Evolutionary conservation across 1,284 basidiomycete species (phyloP), one percentile per base, ranked within the genome.

Genomic region (Calocybe gambosa): DNA sequence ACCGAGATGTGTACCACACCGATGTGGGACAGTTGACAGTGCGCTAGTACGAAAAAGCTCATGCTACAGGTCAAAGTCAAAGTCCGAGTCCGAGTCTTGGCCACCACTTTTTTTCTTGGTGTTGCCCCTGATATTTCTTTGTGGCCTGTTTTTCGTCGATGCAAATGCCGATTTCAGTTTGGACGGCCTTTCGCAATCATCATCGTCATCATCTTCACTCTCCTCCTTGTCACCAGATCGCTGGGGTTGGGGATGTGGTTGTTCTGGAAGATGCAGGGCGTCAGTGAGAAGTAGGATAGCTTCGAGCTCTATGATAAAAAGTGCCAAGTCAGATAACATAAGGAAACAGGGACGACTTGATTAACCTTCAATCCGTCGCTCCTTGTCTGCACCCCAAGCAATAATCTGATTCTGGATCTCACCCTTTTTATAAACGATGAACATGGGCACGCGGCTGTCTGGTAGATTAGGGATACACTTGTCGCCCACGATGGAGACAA

Each of bases 401-500:
- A 92, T 74, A 16, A 96, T 74, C 63, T 98, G 93, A 46, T 91
- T 85, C 43, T 77, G 73, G 46, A 98, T 85, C 39, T 95, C 87
- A 13, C 96, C 96, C 54, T 87, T 87, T 35, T 89, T 80, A 66
- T 99, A 99, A 31, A 97, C 74, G 54, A 99, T 82, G 46, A 99
- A 70, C 69, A 95, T 98, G 1, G 95, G 96, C 39, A 94, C 68
- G 49, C 94, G 86, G 33, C 81, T 76, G 59, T 98, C 95, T 6
- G 95, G 95, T 42, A 98, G 87, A 66, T 98, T 89, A 19, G 91
- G 85, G 57, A 99, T 97, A 69, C 95, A 98, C 66, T 95, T 91
- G 67, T 91, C 82, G 23, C 93, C 93, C 1, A 95, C 82, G 57
- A 99, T 98, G 29, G 89, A 92, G 51, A 98, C 89, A 58, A 99